phyloP scores from a whole-genome alignment of 2,329 filamentous ascomycete genomes.

The Cladosporium sp. region DNA sequence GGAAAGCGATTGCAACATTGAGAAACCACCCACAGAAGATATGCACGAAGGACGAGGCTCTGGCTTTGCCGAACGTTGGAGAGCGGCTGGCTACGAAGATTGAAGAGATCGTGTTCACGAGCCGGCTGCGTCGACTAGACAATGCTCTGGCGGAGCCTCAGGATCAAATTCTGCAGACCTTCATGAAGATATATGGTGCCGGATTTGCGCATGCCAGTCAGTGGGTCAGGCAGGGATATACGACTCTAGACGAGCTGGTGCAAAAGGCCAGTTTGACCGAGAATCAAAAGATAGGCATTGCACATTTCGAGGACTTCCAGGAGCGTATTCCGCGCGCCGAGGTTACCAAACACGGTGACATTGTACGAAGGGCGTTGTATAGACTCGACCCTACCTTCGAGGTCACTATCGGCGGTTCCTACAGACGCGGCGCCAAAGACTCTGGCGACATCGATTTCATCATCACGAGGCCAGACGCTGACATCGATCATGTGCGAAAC shows the following conservation, averaged over 20 bases:
- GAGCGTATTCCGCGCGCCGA: conserved; percentile 76
- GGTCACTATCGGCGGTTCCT: conserved; percentile 79
- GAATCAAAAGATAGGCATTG: conserved; percentile 74
- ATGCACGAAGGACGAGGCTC: conserved; percentile 68
- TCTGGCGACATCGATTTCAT: conserved; percentile 86
- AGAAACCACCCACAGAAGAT: conserved; percentile 67
- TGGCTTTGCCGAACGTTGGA: conserved; percentile 69
- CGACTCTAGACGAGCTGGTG: conserved; percentile 71
- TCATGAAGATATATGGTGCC: conserved; percentile 78
- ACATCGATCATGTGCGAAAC: conserved; percentile 59
- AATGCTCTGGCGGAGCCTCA: conserved; percentile 67
- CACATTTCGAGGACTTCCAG: conserved; percentile 78
- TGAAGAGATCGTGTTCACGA: conserved; percentile 80
- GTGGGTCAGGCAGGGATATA: conserved; percentile 76
- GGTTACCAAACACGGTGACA: conserved; percentile 67
- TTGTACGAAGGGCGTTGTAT: conserved; percentile 63
- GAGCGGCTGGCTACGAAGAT: conserved; percentile 77
- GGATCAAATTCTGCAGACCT: conserved; percentile 67
- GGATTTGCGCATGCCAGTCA: conserved; percentile 69
- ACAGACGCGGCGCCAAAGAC: conserved; percentile 72
- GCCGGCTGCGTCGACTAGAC: conserved; percentile 71
- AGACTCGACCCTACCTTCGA: conserved; percentile 65
- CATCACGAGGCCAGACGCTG: conserved; percentile 68
- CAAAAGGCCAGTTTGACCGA: conserved; percentile 63
- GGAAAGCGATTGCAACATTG: conserved; percentile 73